Conservation (phyloP, 2,329 filamentous ascomycete genomes). For the Arthrobotrys sphaeroides region DNA sequence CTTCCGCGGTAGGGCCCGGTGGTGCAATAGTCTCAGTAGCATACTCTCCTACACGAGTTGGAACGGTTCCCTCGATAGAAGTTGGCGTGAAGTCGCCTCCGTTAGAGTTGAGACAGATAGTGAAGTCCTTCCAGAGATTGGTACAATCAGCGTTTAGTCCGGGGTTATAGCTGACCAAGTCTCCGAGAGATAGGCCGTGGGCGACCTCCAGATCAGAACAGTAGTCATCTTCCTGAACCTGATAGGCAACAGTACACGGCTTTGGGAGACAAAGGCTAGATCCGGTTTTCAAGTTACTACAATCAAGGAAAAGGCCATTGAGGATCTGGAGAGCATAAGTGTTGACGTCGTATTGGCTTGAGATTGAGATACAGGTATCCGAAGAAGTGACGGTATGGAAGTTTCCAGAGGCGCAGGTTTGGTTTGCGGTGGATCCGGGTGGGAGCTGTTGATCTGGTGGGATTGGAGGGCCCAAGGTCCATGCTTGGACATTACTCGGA, state of each 20-base stretch:
- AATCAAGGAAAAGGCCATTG: slow-evolving; percentile 18
- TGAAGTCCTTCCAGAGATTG: slow-evolving; percentile 6
- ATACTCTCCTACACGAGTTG: slow-evolving; percentile 16
- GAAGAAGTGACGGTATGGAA: neutral
- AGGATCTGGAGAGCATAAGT: slow-evolving; percentile 5
- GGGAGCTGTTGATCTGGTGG: slow-evolving; percentile 4
- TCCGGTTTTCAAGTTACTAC: slow-evolving; percentile 5
- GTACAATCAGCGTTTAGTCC: slow-evolving; percentile 10
- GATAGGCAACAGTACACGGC: neutral
- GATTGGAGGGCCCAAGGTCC: neutral
- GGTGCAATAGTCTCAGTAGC: neutral
- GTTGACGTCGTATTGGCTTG: slow-evolving; percentile 1
- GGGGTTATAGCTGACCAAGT: slow-evolving; percentile 10
- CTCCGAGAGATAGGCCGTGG: neutral
- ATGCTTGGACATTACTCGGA: neutral
- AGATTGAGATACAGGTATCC: slow-evolving; percentile 29
- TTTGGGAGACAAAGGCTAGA: slow-evolving; percentile 4
- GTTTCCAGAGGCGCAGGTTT: slow-evolving; percentile 6
- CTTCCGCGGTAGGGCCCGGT: neutral
- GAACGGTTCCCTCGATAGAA: neutral
- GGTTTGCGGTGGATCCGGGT: neutral
- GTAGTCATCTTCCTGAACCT: slow-evolving; percentile 1
- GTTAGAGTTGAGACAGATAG: slow-evolving; percentile 14
- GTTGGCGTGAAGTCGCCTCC: neutral
- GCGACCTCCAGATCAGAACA: slow-evolving; percentile 1